Percentiles rank a stretch among this genome's conserved stretches.
phyloP scores from a whole-genome alignment of 192 early-diverging fungal species.

The Mortierella hygrophila region DNA sequence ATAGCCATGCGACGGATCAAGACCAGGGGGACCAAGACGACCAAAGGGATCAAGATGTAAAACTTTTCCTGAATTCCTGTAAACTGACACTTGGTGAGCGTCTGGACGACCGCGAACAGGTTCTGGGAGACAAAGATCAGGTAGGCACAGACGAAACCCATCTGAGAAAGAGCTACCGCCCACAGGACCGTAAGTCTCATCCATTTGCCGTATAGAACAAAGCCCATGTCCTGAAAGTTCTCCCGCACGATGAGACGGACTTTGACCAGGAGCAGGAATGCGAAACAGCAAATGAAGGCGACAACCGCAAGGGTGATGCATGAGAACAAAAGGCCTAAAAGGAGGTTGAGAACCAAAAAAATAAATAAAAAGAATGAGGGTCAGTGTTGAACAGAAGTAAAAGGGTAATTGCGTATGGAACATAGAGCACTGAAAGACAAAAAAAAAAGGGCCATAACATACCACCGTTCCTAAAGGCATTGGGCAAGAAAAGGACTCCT shows the following conservation, averaged over 20 bases:
- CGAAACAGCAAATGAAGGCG: conserved; percentile 71
- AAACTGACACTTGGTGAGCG: conserved; percentile 75
- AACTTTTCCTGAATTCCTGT: conserved; percentile 68
- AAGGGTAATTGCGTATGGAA: background rate
- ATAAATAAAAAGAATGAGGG: conserved; percentile 34
- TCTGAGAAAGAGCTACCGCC: conserved; percentile 75
- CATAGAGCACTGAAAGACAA: conserved; percentile 3
- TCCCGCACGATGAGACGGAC: conserved; percentile 69
- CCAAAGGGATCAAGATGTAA: conserved; percentile 83
- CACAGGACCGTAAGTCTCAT: conserved; percentile 57
- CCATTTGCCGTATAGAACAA: conserved; percentile 45
- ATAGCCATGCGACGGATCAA: conserved; percentile 75
- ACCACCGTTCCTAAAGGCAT: conserved; percentile 69
- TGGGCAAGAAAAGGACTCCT: conserved; percentile 80
- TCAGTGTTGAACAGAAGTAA: background rate
- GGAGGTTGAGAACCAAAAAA: conserved; percentile 16
- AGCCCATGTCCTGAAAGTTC: conserved; percentile 68
- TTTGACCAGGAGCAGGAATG: conserved; percentile 74
- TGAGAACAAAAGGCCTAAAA: conserved; percentile 74
- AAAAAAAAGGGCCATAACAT: background rate
- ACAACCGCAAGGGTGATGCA: conserved; percentile 65
- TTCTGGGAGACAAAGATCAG: conserved; percentile 92
- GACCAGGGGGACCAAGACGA: conserved; percentile 77
- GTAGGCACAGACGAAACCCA: conserved; percentile 92
- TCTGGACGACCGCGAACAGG: conserved; percentile 74